These are phyloP conservation scores for Caryopteris hybrid DNA, from an alignment of 305 asterid genomes.

Conservation along the genomic window DNA sequence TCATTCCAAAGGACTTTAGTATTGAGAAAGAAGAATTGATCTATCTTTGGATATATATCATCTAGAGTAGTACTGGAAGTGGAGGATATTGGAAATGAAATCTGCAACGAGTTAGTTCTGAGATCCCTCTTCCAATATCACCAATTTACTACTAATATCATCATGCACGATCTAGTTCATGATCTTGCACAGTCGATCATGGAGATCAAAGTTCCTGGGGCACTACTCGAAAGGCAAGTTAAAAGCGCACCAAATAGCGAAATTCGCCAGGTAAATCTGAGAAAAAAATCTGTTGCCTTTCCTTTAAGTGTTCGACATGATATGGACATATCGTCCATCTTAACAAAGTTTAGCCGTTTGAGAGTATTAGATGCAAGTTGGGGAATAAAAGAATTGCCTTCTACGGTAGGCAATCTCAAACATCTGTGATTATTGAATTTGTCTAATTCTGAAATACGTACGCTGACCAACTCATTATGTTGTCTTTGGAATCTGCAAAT, in stretches of 20 bases:
- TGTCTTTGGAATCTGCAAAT: background rate
- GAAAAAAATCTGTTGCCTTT: background rate
- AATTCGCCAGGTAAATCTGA: background rate
- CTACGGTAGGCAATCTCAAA: background rate
- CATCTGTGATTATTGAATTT: background rate
- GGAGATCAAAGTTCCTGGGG: background rate
- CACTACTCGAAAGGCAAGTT: background rate
- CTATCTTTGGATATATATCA: constrained; percentile 5
- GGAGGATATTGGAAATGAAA: constrained; percentile 6
- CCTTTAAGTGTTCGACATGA: background rate
- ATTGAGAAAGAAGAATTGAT: background rate
- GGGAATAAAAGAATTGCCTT: background rate
- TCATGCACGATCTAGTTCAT: background rate
- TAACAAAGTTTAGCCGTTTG: background rate
- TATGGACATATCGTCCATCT: background rate
- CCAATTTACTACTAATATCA: no score
- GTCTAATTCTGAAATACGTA: background rate
- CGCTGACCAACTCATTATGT: background rate
- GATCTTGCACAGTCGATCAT: background rate
- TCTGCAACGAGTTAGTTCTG: constrained; percentile 19
- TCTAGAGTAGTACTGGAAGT: background rate
- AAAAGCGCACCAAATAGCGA: background rate
- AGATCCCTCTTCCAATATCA: background rate
- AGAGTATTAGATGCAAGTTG: background rate
- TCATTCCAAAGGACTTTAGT: constrained; percentile 1